phyloP scores from a whole-genome alignment of 2,329 filamentous ascomycete genomes.

The Fusarium piperis region DNA sequence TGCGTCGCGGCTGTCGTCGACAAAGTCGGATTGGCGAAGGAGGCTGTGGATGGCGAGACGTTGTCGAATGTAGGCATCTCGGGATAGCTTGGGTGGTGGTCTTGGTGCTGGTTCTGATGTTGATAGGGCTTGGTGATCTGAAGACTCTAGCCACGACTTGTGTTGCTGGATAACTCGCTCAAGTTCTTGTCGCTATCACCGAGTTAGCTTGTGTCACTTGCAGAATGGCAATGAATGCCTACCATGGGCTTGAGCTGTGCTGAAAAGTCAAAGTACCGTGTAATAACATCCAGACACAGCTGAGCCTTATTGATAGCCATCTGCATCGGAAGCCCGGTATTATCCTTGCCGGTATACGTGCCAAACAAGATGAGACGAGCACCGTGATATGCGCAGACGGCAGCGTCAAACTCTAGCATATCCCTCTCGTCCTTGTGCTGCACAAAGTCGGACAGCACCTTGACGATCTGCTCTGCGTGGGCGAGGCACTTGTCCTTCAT shows the following conservation, averaged over 20 bases:
- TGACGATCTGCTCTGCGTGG: constrained; percentile 52
- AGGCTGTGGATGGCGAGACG: constrained; percentile 53
- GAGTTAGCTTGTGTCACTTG: background rate
- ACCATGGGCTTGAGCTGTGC: constrained; percentile 43
- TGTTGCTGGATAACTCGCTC: constrained; percentile 40
- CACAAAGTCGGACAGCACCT: constrained; percentile 48
- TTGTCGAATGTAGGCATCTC: constrained; percentile 40
- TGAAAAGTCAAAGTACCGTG: constrained; percentile 42
- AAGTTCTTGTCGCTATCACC: constrained; percentile 36
- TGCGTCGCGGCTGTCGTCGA: constrained; percentile 51
- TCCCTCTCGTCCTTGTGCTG: constrained; percentile 40
- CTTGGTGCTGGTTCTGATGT: constrained; percentile 14
- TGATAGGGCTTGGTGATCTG: constrained; percentile 28
- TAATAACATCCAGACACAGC: constrained; percentile 39
- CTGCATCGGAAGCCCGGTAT: constrained; percentile 40
- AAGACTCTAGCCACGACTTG: constrained; percentile 38
- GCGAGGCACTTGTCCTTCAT: constrained; percentile 48
- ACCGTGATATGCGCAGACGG: constrained; percentile 55
- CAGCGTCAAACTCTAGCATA: constrained; percentile 53
- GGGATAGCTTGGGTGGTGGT: constrained; percentile 28
- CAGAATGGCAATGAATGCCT: background rate
- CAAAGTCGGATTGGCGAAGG: constrained; percentile 51
- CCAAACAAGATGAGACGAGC: constrained; percentile 51
- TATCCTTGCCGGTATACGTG: constrained; percentile 37
- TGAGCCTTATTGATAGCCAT: constrained; percentile 41